Evolutionary conservation across 2,329 filamentous ascomycete genomes (phyloP), one percentile per base, ranked within the genome.

Genomic region (Tricladium varicosporioides): DNA sequence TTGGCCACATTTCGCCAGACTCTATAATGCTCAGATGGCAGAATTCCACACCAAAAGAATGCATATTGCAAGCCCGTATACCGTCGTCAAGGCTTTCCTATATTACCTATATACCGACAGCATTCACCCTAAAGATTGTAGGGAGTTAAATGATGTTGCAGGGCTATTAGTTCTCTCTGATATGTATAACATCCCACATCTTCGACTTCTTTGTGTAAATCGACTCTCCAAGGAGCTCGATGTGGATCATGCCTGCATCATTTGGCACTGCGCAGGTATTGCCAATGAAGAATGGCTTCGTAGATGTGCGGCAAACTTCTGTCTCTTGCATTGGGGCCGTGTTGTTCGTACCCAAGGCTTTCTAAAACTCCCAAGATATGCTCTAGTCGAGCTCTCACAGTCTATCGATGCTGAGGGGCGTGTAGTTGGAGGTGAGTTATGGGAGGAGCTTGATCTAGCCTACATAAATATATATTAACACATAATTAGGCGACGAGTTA

Each of bases 91-190:
- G 65, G 91, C 93, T 0, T 99, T 99, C 70, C 80, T 99, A 27
- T 93, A 94, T 74, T 99, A 97, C 69, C 83, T 99, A 1, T 99
- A 99, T 74, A 97, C 94, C 0, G 94, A 99, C 72, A 93, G 88
- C 65, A 97, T 99, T 64, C 79, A 84, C 63, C 71, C 73, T 1
- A 76, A 79, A 22, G 73, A 76, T n/a, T 76, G 78, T 48, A 83
- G 84, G 0, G 82, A 87, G 49, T 83, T 97, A 16, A 84, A 87
- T 31, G 92, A 97, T 65, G 92, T 97, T 13, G 93, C 94, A 0
- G 93, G 94, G 8, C 85, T 99, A 73, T 81, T 99, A 2, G 93
- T 99, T 62, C 95, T 99, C 90, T 92, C 92, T 45, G 97, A 97
- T 72, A 90, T 97, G 48, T 99, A 99, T 75, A 93, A 97, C 70